Evolutionary conservation across 495 filamentous ascomycete genomes (phyloP).

Genomic region (Xylaria curta): DNA sequence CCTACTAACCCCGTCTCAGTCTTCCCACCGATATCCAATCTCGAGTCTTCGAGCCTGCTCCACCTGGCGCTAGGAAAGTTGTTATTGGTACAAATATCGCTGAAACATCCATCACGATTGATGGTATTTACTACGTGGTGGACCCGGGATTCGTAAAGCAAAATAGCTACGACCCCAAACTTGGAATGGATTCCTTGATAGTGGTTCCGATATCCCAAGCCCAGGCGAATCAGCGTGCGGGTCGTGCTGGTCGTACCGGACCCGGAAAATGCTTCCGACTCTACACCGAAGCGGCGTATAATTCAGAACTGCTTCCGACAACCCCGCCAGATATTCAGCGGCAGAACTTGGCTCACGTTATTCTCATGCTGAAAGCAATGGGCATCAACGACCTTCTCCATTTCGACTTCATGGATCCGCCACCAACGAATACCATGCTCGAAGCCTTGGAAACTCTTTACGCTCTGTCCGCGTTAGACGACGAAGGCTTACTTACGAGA

Average conservation of each 20-base stretch:
- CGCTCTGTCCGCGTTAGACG: constrained; percentile 87
- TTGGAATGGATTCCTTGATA: constrained; percentile 96
- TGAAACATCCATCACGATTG: constrained; percentile 96
- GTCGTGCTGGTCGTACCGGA: constrained; percentile 90
- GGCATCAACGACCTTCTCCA: constrained; percentile 97
- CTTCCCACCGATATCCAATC: constrained; percentile 83
- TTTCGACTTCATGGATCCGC: constrained; percentile 99
- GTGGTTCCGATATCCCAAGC: constrained; percentile 97
- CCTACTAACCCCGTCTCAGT: constrained; percentile 7
- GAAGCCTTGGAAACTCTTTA: constrained; percentile 96
- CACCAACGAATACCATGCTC: constrained; percentile 96
- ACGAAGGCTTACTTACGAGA: constrained; percentile 93
- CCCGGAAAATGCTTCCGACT: constrained; percentile 96
- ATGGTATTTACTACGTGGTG: constrained; percentile 95
- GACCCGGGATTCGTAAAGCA: constrained; percentile 99
- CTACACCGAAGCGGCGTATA: constrained; percentile 95
- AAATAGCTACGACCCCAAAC: constrained; percentile 94
- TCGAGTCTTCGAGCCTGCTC: constrained; percentile 91
- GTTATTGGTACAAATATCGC: constrained; percentile 99
- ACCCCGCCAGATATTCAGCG: constrained; percentile 96
- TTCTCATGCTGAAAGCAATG: constrained; percentile 99
- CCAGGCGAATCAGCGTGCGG: constrained; percentile 92
- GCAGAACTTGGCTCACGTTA: constrained; percentile 91
- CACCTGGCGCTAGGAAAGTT: constrained; percentile 87
- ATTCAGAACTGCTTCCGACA: constrained; percentile 96